Conservation (phyloP, 176 grass and related monocot species). For the Eremochloa ophiuroides region DNA sequence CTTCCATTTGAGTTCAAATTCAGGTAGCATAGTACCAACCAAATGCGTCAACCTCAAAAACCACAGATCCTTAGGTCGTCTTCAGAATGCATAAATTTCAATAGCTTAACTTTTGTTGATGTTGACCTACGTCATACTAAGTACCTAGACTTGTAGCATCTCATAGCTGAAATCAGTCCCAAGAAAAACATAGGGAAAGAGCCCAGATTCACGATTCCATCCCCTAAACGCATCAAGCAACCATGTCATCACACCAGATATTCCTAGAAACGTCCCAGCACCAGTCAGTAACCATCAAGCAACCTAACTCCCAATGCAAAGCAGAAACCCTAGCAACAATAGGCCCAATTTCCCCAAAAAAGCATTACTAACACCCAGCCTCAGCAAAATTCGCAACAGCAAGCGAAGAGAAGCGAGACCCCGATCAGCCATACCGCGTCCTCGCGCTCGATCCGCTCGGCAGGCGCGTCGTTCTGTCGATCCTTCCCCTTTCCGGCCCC, state of each 20-base stretch:
- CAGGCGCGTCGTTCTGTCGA: slow-evolving; percentile 43
- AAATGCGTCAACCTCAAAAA: neutral
- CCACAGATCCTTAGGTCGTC: neutral
- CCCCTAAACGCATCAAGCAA: neutral
- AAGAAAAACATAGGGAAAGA: neutral
- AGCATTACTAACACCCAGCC: slow-evolving; percentile 11
- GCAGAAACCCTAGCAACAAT: slow-evolving; percentile 9
- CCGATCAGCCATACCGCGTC: slow-evolving; percentile 54
- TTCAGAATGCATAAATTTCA: slow-evolving; percentile 3
- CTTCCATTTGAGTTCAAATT: slow-evolving; percentile 4
- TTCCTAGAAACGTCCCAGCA: neutral
- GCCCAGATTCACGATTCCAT: slow-evolving; percentile 20
- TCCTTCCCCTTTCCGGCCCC: slow-evolving; percentile 42
- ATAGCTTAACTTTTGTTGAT: neutral
- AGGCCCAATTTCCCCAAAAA: slow-evolving; percentile 4
- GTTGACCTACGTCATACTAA: slow-evolving; percentile 6
- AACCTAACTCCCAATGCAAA: neutral
- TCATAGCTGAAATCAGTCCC: neutral
- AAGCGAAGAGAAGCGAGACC: neutral
- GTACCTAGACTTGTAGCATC: slow-evolving; percentile 1
- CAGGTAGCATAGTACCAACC: slow-evolving; percentile 3
- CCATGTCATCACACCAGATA: neutral
- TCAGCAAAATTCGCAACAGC: slow-evolving; percentile 25
- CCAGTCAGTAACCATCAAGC: neutral
- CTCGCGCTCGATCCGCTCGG: slow-evolving; percentile 66